Percentiles rank a stretch among this genome's conserved stretches.
phyloP scores from a whole-genome alignment of 345 rosid species.

The Brassica rapa region DNA sequence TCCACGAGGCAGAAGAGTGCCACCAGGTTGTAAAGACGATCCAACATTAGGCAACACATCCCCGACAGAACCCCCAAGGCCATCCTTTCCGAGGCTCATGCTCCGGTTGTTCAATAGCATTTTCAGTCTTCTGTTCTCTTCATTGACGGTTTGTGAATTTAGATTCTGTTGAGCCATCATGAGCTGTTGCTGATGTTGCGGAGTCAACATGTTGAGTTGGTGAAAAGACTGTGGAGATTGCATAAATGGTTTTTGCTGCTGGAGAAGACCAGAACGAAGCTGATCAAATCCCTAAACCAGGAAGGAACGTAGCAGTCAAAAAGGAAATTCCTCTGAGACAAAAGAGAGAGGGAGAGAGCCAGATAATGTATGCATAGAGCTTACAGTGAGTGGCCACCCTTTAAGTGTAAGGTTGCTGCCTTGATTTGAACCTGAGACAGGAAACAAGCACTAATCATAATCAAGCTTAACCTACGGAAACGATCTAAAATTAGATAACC shows the following conservation, averaged over 20 bases:
- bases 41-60: conserved; percentile 72
- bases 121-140: conserved; percentile 76
- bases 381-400: conserved; percentile 96
- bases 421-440: conserved; percentile 82
- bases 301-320: conserved; percentile 27
- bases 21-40: conserved; percentile 69
- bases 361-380: conserved; percentile 23
- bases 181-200: conserved; percentile 96
- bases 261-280: conserved; percentile 74
- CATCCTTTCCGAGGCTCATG: conserved; percentile 72
- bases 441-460: conserved; percentile 19
- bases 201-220: conserved; percentile 86
- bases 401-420: conserved; percentile 86
- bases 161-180: conserved; percentile 85
- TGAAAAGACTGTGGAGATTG: conserved; percentile 89
- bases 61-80: conserved; percentile 61
- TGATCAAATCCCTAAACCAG: conserved; percentile 66
- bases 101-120: conserved; percentile 70
- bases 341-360: not conserved
- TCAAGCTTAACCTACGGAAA: conserved; percentile 9
- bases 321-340: not conserved
- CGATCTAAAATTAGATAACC: not conserved
- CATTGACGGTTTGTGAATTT: conserved; percentile 74
- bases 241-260: conserved; percentile 82
- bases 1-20: conserved; percentile 54